Percentiles rank a stretch among this genome's conserved stretches.
These are phyloP conservation scores for Candida verbasci DNA, from an alignment of 805 yeast species.

Conservation along the genomic window DNA sequence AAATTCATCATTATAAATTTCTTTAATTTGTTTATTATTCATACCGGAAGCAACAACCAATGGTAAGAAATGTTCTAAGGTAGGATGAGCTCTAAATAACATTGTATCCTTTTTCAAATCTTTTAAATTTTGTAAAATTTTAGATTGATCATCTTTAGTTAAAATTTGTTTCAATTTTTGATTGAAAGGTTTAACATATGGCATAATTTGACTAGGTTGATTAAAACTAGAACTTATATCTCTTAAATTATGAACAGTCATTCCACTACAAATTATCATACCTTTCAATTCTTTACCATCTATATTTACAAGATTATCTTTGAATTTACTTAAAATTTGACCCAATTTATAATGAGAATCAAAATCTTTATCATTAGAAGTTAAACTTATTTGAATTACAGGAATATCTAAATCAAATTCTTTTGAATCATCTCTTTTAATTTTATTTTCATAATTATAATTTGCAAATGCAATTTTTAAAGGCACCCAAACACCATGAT, in stretches of 20 bases:
- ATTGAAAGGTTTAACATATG: slow-evolving; percentile 55
- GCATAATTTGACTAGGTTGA: slow-evolving; percentile 20
- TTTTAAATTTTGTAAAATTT: slow-evolving; percentile 34
- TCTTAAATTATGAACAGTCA: slow-evolving; percentile 72
- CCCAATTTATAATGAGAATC: slow-evolving; percentile 53
- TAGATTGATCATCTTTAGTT: slow-evolving; percentile 13
- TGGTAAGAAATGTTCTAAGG: slow-evolving; percentile 72
- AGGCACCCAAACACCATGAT: slow-evolving; percentile 85
- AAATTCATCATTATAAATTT: slow-evolving; percentile 41
- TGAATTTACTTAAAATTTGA: slow-evolving; percentile 43
- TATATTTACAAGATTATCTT: slow-evolving; percentile 39
- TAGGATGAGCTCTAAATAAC: slow-evolving; percentile 61
- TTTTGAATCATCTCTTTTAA: slow-evolving; percentile 14
- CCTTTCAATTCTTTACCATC: slow-evolving; percentile 25
- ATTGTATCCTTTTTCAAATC: slow-evolving; percentile 30
- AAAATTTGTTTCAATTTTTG: slow-evolving; percentile 39
- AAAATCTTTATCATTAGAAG: slow-evolving; percentile 35
- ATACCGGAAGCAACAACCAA: slow-evolving; percentile 58
- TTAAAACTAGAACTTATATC: slow-evolving; percentile 37
- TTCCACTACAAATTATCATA: slow-evolving; percentile 63
- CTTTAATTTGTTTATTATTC: slow-evolving; percentile 31
- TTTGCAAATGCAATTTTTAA: slow-evolving; percentile 60
- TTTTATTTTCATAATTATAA: slow-evolving; percentile 25
- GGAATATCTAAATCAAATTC: slow-evolving; percentile 41
- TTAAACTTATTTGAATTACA: slow-evolving; percentile 47